These are phyloP conservation scores for Saksenaea vasiformis DNA, from an alignment of 371 early-diverging fungal genomes.

Conservation along the genomic window DNA sequence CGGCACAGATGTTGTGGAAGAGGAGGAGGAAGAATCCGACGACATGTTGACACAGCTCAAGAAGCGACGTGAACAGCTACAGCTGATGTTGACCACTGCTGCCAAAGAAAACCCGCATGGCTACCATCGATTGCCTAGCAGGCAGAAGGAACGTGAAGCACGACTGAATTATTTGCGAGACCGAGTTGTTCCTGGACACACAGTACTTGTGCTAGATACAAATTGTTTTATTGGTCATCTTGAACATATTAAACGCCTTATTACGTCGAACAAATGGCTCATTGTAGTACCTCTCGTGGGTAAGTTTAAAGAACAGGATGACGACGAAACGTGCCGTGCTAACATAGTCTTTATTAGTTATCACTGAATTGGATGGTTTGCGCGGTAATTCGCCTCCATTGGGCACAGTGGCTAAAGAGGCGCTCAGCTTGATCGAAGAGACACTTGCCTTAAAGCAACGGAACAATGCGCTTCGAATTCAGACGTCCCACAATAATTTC, in stretches of 20 bases:
- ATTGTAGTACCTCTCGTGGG: conserved; percentile 65
- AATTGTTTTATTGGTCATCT: conserved; percentile 69
- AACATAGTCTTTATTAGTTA: conserved; percentile 30
- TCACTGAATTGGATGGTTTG: conserved; percentile 70
- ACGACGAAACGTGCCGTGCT: background rate
- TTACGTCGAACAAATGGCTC: conserved; percentile 56
- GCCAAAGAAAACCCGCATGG: conserved; percentile 18
- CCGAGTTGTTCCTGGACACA: conserved; percentile 51
- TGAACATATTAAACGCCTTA: conserved; percentile 52
- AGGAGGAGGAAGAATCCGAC: conserved; percentile 34
- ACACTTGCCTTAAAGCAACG: conserved; percentile 40
- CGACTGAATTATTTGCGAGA: conserved; percentile 31
- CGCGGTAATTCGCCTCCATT: conserved; percentile 56
- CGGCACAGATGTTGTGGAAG: conserved; percentile 29
- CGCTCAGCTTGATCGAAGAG: conserved; percentile 54
- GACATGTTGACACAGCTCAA: conserved; percentile 47
- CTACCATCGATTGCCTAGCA: conserved; percentile 25
- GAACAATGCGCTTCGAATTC: conserved; percentile 41
- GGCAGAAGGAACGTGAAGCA: conserved; percentile 35
- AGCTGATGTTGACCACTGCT: conserved; percentile 25
- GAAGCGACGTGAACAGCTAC: conserved; percentile 43
- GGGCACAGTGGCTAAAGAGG: conserved; percentile 55
- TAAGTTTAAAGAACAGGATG: conserved; percentile 18
- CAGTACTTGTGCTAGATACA: conserved; percentile 64
- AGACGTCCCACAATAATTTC: conserved; percentile 70